Conservation (phyloP, 2,329 filamentous ascomycete species). For the Claviceps capensis region DNA sequence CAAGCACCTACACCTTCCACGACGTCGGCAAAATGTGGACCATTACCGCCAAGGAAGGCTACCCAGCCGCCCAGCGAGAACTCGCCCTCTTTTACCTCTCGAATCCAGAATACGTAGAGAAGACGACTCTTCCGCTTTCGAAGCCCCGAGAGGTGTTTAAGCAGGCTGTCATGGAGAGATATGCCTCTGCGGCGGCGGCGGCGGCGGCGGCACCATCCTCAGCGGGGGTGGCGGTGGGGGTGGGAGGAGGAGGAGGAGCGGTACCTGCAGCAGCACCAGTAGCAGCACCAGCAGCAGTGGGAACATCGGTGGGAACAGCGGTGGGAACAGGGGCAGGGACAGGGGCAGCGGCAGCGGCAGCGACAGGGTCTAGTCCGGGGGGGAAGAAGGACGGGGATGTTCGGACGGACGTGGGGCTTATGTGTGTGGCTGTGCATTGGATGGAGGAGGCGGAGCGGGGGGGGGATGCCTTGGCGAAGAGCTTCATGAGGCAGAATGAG, state of each 20-base stretch:
- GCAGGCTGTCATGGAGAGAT: slow-evolving; percentile 66
- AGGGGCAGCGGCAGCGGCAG: slow-evolving; percentile 10
- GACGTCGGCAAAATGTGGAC: slow-evolving; percentile 84
- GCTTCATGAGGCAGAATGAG: slow-evolving; percentile 61
- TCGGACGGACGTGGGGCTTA: slow-evolving; percentile 68
- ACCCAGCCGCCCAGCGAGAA: slow-evolving; percentile 75
- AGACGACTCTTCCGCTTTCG: slow-evolving; percentile 71
- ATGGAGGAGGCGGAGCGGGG: slow-evolving; percentile 81
- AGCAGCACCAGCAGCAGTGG: slow-evolving; percentile 8
- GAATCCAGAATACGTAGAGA: slow-evolving; percentile 70
- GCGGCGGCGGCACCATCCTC: slow-evolving; percentile 5
- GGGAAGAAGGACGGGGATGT: slow-evolving; percentile 33
- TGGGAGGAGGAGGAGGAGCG: slow-evolving; percentile 25
- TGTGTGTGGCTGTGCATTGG: slow-evolving; percentile 95
- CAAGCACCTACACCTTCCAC: slow-evolving; percentile 54
- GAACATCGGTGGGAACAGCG: slow-evolving; percentile 9
- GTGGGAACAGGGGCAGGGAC: slow-evolving; percentile 8
- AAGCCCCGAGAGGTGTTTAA: slow-evolving; percentile 84
- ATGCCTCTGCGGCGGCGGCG: slow-evolving; percentile 19
- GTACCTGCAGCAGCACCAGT: slow-evolving; percentile 15
- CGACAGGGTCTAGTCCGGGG: slow-evolving; percentile 11
- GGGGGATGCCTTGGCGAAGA: slow-evolving; percentile 74
- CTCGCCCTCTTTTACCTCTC: slow-evolving; percentile 88
- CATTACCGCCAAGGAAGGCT: slow-evolving; percentile 84
- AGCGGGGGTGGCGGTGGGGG: slow-evolving; percentile 14